Conservation (phyloP, 2,329 filamentous ascomycete species). For the Sodiomyces alkalinus region DNA sequence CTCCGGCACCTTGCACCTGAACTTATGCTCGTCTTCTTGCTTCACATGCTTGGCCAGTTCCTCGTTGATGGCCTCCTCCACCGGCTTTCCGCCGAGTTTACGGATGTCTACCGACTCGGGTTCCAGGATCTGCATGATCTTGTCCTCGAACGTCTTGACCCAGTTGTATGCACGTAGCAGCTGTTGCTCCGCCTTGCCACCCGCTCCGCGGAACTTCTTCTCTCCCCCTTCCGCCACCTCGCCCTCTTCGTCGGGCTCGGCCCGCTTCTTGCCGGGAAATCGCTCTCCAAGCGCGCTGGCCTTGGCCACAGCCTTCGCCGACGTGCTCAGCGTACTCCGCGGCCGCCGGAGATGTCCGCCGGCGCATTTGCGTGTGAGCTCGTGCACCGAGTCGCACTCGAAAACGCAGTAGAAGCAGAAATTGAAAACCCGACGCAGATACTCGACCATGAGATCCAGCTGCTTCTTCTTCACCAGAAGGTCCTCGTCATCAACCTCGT, state of each 20-base stretch:
- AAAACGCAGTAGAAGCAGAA: conserved; percentile 99
- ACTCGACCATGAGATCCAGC: conserved; percentile 88
- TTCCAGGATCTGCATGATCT: conserved; percentile 82
- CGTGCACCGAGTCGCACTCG: conserved; percentile 92
- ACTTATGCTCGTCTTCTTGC: conserved; percentile 96
- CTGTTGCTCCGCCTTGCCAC: conserved; percentile 74
- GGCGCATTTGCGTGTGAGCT: conserved; percentile 87
- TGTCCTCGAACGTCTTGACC: conserved; percentile 98
- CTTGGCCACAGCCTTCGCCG: conserved; percentile 70
- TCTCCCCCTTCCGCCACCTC: conserved; percentile 48
- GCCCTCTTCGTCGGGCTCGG: conserved; percentile 46
- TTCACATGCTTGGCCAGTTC: conserved; percentile 82
- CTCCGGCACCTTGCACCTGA: conserved; percentile 88
- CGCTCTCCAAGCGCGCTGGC: conserved; percentile 71
- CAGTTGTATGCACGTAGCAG: conserved; percentile 92
- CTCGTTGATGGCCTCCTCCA: conserved; percentile 75
- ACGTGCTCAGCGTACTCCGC: conserved; percentile 65
- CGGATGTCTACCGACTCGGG: conserved; percentile 75
- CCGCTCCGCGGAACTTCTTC: conserved; percentile 55
- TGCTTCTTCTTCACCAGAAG: conserved; percentile 90
- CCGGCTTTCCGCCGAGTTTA: conserved; percentile 77
- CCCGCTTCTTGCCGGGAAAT: conserved; percentile 71
- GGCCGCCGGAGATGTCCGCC: conserved; percentile 93
- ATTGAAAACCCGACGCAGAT: conserved; percentile 89
- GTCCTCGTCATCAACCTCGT: conserved; percentile 81